Base-by-base conservation (phyloP, 2,329 filamentous ascomycete species). In the Colletotrichum aenigma region DNA sequence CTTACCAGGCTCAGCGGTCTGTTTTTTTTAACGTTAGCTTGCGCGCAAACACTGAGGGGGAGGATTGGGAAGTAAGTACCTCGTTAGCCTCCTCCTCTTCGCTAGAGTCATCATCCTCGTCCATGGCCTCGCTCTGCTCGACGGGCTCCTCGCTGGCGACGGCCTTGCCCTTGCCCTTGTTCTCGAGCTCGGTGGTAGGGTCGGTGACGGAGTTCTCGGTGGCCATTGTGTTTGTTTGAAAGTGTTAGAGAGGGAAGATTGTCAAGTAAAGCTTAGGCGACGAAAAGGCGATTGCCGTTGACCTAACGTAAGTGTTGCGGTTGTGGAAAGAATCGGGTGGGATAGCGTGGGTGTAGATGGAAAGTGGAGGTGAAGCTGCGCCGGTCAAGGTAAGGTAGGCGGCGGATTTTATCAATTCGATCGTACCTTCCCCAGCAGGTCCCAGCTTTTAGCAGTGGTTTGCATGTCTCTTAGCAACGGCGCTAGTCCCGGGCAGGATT, bases 151-250 rank as follows among this genome's bases (percentile, higher is more conserved):
- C 85, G 66, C 87, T 83, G 66, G 91, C 90, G 55, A 87, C 83
- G 55, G 91, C 93, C 89, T 98, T 98, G 88, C 95, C 95, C 90
- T 98, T 98, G 86, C 95, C 95, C 90, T 98, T 98, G 85, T 89
- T 87, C 81, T 92, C 89, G 77, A 87, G 84, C 77, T 90, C 83
- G 77, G 82, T 82, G 80, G 88, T 82, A 81, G 86, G 81, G 80
- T 88, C 85, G 82, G 87, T 83, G 77, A 87, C 88, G 79, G 86
- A 82, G 86, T 89, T 90, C 79, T 88, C 86, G 81, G 83, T 82
- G 78, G 89, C 85, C 89, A 91, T 89, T 82, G 79, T 83, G 82
- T 79, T 71, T 36, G 30, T 24, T 13, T n/a, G 38, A 21, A 21
- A 34, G 16, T 7, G 28, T 28, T 58, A n/a, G 7, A 3, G 32